These are phyloP conservation scores for Kuraishia cidri DNA, from an alignment of 805 yeast species.

Conservation along the genomic window DNA sequence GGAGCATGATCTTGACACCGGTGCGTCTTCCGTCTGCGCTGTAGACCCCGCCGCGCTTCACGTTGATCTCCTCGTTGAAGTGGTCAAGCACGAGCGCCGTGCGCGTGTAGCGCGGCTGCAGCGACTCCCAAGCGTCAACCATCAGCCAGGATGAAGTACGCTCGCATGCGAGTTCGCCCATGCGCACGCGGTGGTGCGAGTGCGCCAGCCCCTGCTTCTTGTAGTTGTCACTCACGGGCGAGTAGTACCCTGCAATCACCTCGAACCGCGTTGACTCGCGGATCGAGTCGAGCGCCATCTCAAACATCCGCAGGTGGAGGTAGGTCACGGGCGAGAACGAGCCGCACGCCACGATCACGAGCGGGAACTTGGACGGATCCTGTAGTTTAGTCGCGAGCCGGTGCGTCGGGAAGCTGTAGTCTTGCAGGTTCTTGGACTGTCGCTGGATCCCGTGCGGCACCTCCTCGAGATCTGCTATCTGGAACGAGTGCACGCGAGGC, in stretches of 20 bases:
- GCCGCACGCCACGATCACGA: slow-evolving; percentile 96
- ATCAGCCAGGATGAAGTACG: slow-evolving; percentile 94
- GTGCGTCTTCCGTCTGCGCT: slow-evolving; percentile 50
- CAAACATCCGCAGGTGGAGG: slow-evolving; percentile 93
- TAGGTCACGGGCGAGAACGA: slow-evolving; percentile 95
- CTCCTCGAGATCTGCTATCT: slow-evolving; percentile 91
- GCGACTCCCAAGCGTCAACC: slow-evolving; percentile 99
- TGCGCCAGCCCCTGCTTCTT: slow-evolving; percentile 89
- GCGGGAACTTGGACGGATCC: slow-evolving; percentile 75
- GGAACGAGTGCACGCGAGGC: slow-evolving; percentile 40
- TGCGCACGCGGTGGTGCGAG: slow-evolving; percentile 82
- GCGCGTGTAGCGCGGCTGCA: slow-evolving; percentile 84
- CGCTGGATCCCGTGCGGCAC: slow-evolving; percentile 91
- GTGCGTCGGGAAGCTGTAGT: slow-evolving; percentile 83
- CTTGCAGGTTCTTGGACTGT: slow-evolving; percentile 65
- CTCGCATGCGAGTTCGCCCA: slow-evolving; percentile 98
- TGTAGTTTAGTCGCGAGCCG: slow-evolving; percentile 61
- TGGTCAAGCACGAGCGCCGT: slow-evolving; percentile 95
- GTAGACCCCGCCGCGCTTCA: slow-evolving; percentile 77
- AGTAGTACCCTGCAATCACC: slow-evolving; percentile 92
- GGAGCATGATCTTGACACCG: slow-evolving; percentile 89
- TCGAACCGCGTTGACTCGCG: slow-evolving; percentile 89
- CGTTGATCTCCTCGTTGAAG: slow-evolving; percentile 90
- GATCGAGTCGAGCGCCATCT: slow-evolving; percentile 94
- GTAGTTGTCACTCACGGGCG: slow-evolving; percentile 92